Evolutionary conservation across 352 stramenopile species (phyloP).

Genomic region (Phytophthora sojae): DNA sequence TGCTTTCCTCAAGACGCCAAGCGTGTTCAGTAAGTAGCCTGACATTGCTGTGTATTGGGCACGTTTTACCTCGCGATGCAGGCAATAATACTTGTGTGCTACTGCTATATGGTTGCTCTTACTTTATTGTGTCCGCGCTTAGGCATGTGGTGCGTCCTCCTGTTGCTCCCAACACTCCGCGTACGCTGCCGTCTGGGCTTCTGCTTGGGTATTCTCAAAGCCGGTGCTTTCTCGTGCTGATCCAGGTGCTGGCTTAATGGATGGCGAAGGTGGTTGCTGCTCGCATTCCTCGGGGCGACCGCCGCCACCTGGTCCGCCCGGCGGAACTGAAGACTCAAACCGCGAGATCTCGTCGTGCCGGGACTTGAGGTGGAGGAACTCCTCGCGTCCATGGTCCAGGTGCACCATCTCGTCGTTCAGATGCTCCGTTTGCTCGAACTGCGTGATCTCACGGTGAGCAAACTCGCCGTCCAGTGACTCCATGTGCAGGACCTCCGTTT

Average conservation of each 20-base stretch:
- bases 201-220: slow-evolving; percentile 2
- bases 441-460: slow-evolving; percentile 85
- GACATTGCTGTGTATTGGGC: slow-evolving; percentile 18
- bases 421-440: slow-evolving; percentile 86
- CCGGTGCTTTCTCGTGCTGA: slow-evolving; percentile 10
- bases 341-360: slow-evolving; percentile 85
- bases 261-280: slow-evolving; percentile 75
- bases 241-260: slow-evolving; percentile 61
- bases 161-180: slow-evolving; percentile 23
- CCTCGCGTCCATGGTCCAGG: slow-evolving; percentile 77
- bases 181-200: slow-evolving; percentile 11
- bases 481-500: slow-evolving; percentile 89
- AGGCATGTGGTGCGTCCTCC: slow-evolving; percentile 12
- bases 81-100: slow-evolving; percentile 22
- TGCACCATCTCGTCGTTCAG: slow-evolving; percentile 87
- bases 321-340: slow-evolving; percentile 79
- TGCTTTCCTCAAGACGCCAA: neutral
- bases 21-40: slow-evolving; percentile 21
- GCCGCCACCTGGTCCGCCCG: slow-evolving; percentile 12
- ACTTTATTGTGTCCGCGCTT: slow-evolving; percentile 7
- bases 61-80: slow-evolving; percentile 3
- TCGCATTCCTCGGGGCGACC: slow-evolving; percentile 72
- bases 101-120: slow-evolving; percentile 7
- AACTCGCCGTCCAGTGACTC: slow-evolving; percentile 82
- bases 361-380: slow-evolving; percentile 88